Evolutionary conservation across 2,329 filamentous ascomycete species (phyloP).

Genomic region (Acephala macrosclerotiorum): DNA sequence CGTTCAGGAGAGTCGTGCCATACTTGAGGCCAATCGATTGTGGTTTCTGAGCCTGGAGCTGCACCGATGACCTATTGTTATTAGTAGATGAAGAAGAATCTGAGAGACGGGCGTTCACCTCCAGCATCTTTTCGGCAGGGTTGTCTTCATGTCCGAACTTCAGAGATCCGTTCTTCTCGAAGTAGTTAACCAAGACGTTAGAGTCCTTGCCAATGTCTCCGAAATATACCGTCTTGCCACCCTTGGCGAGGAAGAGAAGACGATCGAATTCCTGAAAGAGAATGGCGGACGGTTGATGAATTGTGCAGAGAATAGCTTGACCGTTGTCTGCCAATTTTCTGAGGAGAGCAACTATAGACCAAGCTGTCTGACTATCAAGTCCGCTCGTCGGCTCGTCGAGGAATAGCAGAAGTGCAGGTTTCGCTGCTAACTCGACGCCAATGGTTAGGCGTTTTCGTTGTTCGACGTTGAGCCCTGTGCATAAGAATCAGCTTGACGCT

Average conservation of each 20-base stretch:
- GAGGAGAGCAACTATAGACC: conserved; percentile 87
- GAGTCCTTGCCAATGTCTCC: conserved; percentile 79
- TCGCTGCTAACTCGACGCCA: conserved; percentile 91
- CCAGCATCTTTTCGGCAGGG: conserved; percentile 83
- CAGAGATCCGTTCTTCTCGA: conserved; percentile 74
- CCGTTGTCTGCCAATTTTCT: conserved; percentile 90
- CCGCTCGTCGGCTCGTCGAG: conserved; percentile 95
- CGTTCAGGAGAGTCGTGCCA: conserved; percentile 64
- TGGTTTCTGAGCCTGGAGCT: conserved; percentile 66
- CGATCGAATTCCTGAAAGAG: conserved; percentile 91
- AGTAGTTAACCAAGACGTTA: conserved; percentile 73
- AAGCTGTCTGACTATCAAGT: conserved; percentile 91
- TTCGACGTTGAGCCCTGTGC: conserved; percentile 68
- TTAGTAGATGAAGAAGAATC: conserved; percentile 46
- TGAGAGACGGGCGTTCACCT: conserved; percentile 45
- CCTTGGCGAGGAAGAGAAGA: conserved; percentile 78
- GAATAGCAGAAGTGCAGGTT: conserved; percentile 88
- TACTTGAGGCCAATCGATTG: conserved; percentile 68
- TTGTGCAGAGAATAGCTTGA: conserved; percentile 95
- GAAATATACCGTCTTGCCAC: conserved; percentile 83
- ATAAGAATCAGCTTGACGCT: not conserved
- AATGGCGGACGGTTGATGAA: conserved; percentile 96
- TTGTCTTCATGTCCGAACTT: conserved; percentile 74
- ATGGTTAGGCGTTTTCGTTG: conserved; percentile 84
- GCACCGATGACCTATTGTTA: conserved; percentile 58